phyloP scores from a whole-genome alignment of 805 yeast genomes.

The Metschnikowia kofuensis region DNA sequence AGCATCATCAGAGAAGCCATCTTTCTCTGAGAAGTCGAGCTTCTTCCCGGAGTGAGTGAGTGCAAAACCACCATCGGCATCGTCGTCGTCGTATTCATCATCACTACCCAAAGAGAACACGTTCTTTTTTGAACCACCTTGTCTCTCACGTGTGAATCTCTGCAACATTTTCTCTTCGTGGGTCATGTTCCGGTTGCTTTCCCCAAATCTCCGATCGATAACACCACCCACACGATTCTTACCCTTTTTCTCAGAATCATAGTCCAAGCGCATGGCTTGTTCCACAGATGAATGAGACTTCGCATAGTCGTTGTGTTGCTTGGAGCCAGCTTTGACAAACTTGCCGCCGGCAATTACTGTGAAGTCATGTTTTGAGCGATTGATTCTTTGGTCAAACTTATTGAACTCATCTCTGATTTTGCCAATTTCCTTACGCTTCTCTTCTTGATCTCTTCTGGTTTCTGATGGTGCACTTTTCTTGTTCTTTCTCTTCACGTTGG shows the following conservation, averaged over 20 bases:
- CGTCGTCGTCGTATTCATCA: conserved; percentile 59
- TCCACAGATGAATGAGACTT: conserved; percentile 35
- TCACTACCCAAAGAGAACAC: conserved; percentile 59
- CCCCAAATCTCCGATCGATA: conserved; percentile 90
- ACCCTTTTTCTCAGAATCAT: conserved; percentile 58
- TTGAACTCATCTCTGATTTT: conserved; percentile 81
- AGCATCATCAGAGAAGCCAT: conserved; percentile 29
- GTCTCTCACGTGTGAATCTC: conserved; percentile 88
- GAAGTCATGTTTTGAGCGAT: conserved; percentile 59
- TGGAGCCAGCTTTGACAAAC: conserved; percentile 42
- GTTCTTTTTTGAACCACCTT: conserved; percentile 53
- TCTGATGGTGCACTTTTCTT: conserved; percentile 55
- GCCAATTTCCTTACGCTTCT: conserved; percentile 42
- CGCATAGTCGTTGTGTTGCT: conserved; percentile 35
- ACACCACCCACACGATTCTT: conserved; percentile 77
- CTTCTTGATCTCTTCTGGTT: conserved; percentile 67
- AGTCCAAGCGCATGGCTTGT: conserved; percentile 50
- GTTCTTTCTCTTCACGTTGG: conserved; percentile 60
- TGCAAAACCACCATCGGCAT: conserved; percentile 41
- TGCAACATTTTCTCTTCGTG: conserved; percentile 93
- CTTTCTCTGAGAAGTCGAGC: conserved; percentile 50
- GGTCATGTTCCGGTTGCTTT: conserved; percentile 62
- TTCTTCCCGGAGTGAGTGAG: conserved; percentile 81
- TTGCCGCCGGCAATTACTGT: conserved; percentile 40
- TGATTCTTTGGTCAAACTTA: conserved; percentile 79